These are phyloP conservation scores for Boechera divaricarpa DNA, from an alignment of 345 rosid species.

Conservation along the genomic window DNA sequence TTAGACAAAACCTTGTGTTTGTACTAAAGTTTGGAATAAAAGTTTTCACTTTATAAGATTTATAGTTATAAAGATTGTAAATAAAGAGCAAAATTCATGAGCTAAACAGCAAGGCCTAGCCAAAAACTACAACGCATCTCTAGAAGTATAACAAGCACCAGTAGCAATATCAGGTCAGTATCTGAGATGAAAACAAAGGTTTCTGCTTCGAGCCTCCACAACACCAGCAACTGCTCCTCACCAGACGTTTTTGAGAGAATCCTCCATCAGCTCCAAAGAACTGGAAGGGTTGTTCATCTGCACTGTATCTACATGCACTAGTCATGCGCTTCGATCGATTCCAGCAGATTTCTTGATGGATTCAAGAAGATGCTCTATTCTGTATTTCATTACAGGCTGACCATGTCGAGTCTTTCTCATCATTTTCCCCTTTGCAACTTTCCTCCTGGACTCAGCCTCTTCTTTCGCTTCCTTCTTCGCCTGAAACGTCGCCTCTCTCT, in stretches of 20 bases:
- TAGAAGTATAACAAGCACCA: neutral
- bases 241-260: neutral
- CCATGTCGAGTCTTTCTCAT: constrained; percentile 75
- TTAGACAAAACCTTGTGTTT: constrained; percentile 23
- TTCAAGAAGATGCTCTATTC: constrained; percentile 84
- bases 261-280: constrained; percentile 2
- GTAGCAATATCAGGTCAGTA: neutral
- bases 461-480: constrained; percentile 73
- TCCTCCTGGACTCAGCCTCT: constrained; percentile 75
- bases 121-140: constrained; percentile 30
- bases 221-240: neutral
- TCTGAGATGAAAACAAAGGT: neutral
- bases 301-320: neutral
- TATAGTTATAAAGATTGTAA: constrained; percentile 5
- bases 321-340: constrained; percentile 7
- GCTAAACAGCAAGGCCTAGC: constrained; percentile 15
- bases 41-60: constrained; percentile 7
- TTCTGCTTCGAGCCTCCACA: neutral
- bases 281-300: constrained; percentile 1
- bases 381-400: constrained; percentile 91
- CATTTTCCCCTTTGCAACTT: constrained; percentile 67
- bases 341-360: constrained; percentile 59
- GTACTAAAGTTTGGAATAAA: constrained; percentile 29
- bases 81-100: constrained; percentile 6
- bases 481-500: constrained; percentile 62